phyloP scores from a whole-genome alignment of 805 yeast species.

The Yamadazyma ubonensis region DNA sequence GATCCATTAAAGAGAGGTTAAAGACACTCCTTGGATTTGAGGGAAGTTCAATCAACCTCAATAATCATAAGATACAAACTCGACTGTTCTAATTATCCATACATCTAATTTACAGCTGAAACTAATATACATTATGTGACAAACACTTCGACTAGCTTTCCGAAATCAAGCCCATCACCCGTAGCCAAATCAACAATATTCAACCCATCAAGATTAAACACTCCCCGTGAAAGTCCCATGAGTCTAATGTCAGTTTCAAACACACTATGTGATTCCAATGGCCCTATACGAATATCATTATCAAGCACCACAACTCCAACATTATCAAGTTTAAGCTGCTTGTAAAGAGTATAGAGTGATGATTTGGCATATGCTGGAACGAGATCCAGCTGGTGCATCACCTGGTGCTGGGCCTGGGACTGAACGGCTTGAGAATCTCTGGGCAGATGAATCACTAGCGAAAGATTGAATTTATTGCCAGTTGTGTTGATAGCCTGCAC shows the following conservation, averaged over 20 bases:
- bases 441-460: conserved; percentile 40
- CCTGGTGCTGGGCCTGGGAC: background rate
- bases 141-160: conserved; percentile 65
- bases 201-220: conserved; percentile 63
- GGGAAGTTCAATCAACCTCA: too few relatives aligned
- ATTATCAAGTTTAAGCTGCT: conserved; percentile 38
- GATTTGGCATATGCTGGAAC: conserved; percentile 9
- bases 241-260: conserved; percentile 62
- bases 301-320: conserved; percentile 62
- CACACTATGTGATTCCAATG: conserved; percentile 58
- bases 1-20: too few relatives aligned
- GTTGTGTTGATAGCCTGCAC: conserved; percentile 66
- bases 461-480: conserved; percentile 47
- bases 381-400: background rate
- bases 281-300: conserved; percentile 65
- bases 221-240: conserved; percentile 64
- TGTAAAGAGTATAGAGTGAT: conserved; percentile 33
- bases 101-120: too few relatives aligned
- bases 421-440: conserved; percentile 1
- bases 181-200: conserved; percentile 58
- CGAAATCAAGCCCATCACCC: conserved; percentile 72
- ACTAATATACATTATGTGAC: conserved; percentile 34
- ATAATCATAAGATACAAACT: too few relatives aligned
- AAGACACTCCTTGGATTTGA: too few relatives aligned
- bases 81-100: too few relatives aligned